These are phyloP conservation scores for Phytophthora hibernalis DNA, from an alignment of 352 stramenopile species.

Conservation along the genomic window DNA sequence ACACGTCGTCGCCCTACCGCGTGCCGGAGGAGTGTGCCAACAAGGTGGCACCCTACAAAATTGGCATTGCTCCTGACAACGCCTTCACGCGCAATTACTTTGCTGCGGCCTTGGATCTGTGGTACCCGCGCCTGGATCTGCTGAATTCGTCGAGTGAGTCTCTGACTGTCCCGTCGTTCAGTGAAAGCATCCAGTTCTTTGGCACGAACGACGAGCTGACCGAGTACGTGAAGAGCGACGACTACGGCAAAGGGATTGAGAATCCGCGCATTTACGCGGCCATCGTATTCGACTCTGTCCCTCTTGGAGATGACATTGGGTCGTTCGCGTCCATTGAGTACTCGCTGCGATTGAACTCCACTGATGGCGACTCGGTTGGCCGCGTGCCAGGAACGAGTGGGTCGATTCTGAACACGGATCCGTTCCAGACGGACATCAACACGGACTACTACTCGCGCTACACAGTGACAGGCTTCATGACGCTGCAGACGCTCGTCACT, in stretches of 20 bases:
- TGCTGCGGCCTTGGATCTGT: constrained; percentile 46
- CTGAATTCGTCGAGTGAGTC: constrained; percentile 42
- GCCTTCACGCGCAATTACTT: constrained; percentile 71
- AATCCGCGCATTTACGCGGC: constrained; percentile 59
- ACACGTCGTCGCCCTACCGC: constrained; percentile 42
- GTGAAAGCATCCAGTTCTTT: constrained; percentile 59
- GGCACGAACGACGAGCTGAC: constrained; percentile 45
- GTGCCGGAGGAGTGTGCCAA: constrained; percentile 42
- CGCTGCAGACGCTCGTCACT: constrained; percentile 31
- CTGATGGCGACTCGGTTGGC: constrained; percentile 39
- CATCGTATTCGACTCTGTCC: constrained; percentile 62
- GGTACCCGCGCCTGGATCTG: constrained; percentile 64
- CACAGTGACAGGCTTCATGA: constrained; percentile 35
- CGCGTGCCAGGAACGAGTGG: constrained; percentile 43
- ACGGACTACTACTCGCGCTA: constrained; percentile 42
- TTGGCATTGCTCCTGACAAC: constrained; percentile 58
- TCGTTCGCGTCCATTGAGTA: constrained; percentile 60
- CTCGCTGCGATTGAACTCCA: constrained; percentile 66
- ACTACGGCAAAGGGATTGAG: constrained; percentile 48
- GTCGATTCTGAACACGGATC: constrained; percentile 35
- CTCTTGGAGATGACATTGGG: constrained; percentile 42
- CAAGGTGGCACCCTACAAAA: constrained; percentile 66
- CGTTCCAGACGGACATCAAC: constrained; percentile 48
- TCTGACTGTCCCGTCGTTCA: constrained; percentile 50
- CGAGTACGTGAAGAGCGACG: constrained; percentile 50